Base-by-base conservation (phyloP, 805 yeast genomes). In the Nakazawaea pomicola region DNA sequence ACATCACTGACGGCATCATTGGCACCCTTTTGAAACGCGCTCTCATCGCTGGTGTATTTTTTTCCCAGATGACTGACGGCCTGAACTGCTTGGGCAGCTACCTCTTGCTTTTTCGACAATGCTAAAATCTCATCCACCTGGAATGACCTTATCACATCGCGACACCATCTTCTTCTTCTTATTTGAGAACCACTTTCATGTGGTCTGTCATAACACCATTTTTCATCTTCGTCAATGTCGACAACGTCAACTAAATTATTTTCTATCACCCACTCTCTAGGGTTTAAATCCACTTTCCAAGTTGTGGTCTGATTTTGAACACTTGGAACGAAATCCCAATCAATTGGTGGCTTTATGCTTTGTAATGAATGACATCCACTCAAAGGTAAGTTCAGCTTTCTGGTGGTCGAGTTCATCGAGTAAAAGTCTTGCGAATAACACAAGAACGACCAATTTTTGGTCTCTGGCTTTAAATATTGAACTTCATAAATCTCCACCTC, bases 191-290 rank as follows among this genome's bases (percentile, higher is more conserved):
- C 28, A 19, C 11, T 25, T 10, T 16, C 29, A 20, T 30, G 35
- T 19, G 37, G 55, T 29, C 58, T 54, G 57, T 87, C 95, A 56
- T 87, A 87, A 15, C 85, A 91, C 95, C 95, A 87, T 58, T 87
- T 87, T 30, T 83, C 84, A 42, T 79, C 89, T 21, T 74, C 65
- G 60, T 87, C 95, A 16, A 84, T 67, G 16, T 67, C 69, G 12
- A 82, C 77, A 33, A 76, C 59, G 43, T 74, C 81, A 21, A 51
- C 44, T 11, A 82, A 60, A 38, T 73, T 62, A 40, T 75, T 70
- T 2, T 60, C 54, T 33, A 60, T 59, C 6, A 80, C 85, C 95
- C 95, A 87, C 2, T 52, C 58, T 19, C 64, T 61, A 0, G 88
- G 87, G 15, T 72, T 63, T 36, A 80, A 65, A 57, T 87, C 95